Conservation (phyloP, 805 yeast genomes). For the Starmerella sirachaensis region DNA sequence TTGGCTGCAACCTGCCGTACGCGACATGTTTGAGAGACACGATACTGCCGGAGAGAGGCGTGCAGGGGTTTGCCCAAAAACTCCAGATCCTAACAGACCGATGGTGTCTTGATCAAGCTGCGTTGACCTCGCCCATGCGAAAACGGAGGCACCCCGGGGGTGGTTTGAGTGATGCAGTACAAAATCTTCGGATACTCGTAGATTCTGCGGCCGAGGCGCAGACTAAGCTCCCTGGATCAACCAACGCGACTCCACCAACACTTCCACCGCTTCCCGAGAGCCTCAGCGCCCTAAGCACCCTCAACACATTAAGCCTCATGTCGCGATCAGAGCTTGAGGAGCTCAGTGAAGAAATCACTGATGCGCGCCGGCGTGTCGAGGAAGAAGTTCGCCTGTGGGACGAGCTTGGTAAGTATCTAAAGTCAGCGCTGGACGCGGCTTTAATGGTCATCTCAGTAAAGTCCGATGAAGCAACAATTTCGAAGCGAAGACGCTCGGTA, state of each 20-base stretch:
- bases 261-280: slow-evolving; percentile 14
- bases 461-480: slow-evolving; percentile 15
- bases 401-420: slow-evolving; percentile 17
- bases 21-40: too few species aligned
- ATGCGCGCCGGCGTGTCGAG: not conserved
- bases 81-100: too few species aligned
- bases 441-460: slow-evolving; percentile 16
- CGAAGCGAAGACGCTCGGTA: slow-evolving; percentile 21
- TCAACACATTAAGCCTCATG: slow-evolving; percentile 8
- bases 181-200: slow-evolving; percentile 9
- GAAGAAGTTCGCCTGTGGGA: slow-evolving; percentile 17
- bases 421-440: slow-evolving; percentile 22
- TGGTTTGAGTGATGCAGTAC: slow-evolving; percentile 12
- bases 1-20: too few species aligned
- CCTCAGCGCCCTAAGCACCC: slow-evolving; percentile 6
- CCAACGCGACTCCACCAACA: slow-evolving; percentile 2
- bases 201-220: slow-evolving; percentile 11
- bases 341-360: slow-evolving; percentile 5
- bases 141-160: slow-evolving; percentile 14
- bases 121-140: too few species aligned
- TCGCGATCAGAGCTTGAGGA: slow-evolving; percentile 8
- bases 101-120: too few species aligned
- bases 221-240: slow-evolving; percentile 11
- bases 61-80: too few species aligned
- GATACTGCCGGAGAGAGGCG: too few species aligned